These are phyloP conservation scores for Botrytis squamosa DNA, from an alignment of 2,329 filamentous ascomycete species.

Conservation along the genomic window DNA sequence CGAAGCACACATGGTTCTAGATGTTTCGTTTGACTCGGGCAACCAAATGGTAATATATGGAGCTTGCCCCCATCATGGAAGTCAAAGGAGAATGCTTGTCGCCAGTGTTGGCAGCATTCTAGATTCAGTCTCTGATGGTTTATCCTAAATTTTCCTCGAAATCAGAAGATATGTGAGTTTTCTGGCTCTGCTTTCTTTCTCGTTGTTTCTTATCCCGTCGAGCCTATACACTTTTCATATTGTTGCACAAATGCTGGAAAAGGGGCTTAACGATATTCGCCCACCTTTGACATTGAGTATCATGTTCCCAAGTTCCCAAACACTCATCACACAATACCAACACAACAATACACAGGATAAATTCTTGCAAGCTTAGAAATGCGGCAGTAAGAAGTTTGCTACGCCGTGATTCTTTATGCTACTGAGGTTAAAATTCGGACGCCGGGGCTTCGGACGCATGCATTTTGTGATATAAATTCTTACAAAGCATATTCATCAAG, in stretches of 20 bases:
- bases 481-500: not conserved
- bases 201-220: not conserved
- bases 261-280: not conserved
- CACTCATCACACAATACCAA: not conserved
- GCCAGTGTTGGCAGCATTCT: not conserved
- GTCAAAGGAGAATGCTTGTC: not conserved
- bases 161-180: not conserved
- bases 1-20: not conserved
- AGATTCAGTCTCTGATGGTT: not conserved
- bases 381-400: not conserved
- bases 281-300: not conserved
- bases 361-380: not conserved
- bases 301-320: not conserved
- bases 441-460: not conserved
- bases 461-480: not conserved
- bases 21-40: not conserved
- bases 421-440: not conserved
- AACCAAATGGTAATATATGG: not conserved
- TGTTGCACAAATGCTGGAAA: not conserved
- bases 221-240: not conserved
- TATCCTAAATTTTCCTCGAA: not conserved
- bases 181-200: not conserved
- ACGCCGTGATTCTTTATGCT: not conserved
- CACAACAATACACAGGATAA: not conserved
- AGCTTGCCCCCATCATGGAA: not conserved